Conservation (phyloP, 2,329 filamentous ascomycete genomes). For the Monilinia fructicola region DNA sequence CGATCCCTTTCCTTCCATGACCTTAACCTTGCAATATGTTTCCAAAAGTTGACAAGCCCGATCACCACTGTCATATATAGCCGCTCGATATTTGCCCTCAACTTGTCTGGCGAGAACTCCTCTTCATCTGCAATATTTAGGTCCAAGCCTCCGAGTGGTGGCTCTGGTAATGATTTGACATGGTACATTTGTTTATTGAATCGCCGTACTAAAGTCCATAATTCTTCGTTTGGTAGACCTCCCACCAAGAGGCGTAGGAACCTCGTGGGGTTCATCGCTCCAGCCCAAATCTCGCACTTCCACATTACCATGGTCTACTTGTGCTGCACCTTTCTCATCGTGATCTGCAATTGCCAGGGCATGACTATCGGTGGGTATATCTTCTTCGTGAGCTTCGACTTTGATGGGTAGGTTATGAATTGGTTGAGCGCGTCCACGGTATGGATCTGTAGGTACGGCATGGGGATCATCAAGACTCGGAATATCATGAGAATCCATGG, state of each 20-base stretch:
- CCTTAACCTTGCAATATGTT: conserved; percentile 73
- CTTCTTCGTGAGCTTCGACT: conserved; percentile 33
- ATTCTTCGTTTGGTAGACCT: conserved; percentile 61
- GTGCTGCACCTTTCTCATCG: conserved; percentile 44
- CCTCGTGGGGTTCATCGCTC: conserved; percentile 53
- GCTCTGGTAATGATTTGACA: conserved; percentile 63
- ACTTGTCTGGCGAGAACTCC: conserved; percentile 81
- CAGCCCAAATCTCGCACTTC: conserved; percentile 60
- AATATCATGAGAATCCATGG: conserved; percentile 5
- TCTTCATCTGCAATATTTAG: conserved; percentile 80
- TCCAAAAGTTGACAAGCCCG: conserved; percentile 62
- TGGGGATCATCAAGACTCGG: conserved; percentile 12
- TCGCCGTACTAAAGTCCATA: conserved; percentile 62
- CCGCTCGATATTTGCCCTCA: conserved; percentile 74
- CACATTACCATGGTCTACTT: conserved; percentile 42
- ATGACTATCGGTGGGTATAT: conserved; percentile 45
- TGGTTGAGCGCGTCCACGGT: conserved; percentile 13
- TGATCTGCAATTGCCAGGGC: conserved; percentile 44
- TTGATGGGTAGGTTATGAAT: conserved; percentile 31
- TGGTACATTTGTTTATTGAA: conserved; percentile 66
- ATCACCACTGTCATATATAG: conserved; percentile 79
- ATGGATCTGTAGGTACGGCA: conserved; percentile 19
- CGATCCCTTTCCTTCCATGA: conserved; percentile 75
- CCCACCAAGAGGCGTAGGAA: conserved; percentile 59
- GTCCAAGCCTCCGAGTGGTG: conserved; percentile 67